A percentile compares a stretch with the other conserved stretches of the same genome.
Evolutionary conservation across 2,329 filamentous ascomycete genomes (phyloP).

Genomic region (Colletotrichum sp.): DNA sequence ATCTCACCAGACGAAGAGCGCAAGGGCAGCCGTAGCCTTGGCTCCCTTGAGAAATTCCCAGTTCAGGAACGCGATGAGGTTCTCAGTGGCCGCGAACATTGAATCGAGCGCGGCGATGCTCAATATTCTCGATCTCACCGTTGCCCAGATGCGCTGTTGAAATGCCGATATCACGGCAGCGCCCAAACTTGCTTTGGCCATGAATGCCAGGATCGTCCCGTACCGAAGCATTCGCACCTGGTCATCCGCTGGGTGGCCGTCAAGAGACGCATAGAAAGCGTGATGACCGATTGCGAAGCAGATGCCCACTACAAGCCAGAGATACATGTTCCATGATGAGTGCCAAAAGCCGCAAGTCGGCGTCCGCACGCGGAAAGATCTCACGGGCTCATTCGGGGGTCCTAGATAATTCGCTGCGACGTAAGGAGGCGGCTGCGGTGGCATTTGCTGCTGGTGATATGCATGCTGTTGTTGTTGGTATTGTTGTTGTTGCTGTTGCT

Average conservation of each 20-base stretch:
- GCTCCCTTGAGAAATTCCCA: conserved; percentile 33
- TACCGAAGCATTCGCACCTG: conserved; percentile 40
- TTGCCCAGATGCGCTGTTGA: conserved; percentile 25
- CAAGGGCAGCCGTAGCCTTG: conserved; percentile 36
- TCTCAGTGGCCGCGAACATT: conserved; percentile 37
- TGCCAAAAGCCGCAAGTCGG: conserved; percentile 33
- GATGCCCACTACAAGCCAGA: conserved; percentile 35
- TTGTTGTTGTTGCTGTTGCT: background rate
- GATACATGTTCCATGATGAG: conserved; percentile 37
- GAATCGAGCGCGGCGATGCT: conserved; percentile 27
- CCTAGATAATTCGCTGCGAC: background rate
- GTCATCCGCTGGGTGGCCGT: conserved; percentile 32
- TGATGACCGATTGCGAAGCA: conserved; percentile 38
- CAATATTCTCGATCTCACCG: conserved; percentile 23
- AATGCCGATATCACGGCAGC: conserved; percentile 33
- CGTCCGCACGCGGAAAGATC: background rate
- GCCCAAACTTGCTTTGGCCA: conserved; percentile 38
- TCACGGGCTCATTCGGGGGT: background rate
- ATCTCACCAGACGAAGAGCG: conserved; percentile 35
- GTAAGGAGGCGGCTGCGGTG: background rate
- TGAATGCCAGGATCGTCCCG: conserved; percentile 39
- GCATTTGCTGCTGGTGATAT: background rate
- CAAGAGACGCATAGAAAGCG: conserved; percentile 35
- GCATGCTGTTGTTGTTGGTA: background rate
- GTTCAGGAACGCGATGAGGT: conserved; percentile 31